Conservation (phyloP, 768 basidiomycete species). For the Kwoniella mangroviensis region DNA sequence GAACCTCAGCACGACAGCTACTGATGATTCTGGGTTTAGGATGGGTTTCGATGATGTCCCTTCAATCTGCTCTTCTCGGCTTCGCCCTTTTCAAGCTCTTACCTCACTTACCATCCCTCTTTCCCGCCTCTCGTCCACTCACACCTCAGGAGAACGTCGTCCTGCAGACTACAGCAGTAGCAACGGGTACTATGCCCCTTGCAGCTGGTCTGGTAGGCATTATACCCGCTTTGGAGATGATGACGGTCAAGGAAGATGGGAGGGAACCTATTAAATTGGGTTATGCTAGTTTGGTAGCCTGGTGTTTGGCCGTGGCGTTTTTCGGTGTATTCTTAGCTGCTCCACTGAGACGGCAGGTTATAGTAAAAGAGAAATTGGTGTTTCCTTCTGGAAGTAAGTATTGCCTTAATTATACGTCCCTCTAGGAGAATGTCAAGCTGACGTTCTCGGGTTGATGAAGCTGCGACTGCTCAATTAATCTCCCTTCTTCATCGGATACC, state of each 20-base stretch:
- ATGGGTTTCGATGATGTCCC: slow-evolving; percentile 71
- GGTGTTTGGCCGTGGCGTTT: slow-evolving; percentile 94
- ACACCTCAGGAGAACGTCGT: slow-evolving; percentile 93
- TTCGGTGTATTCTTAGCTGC: slow-evolving; percentile 98
- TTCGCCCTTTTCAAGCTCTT: slow-evolving; percentile 71
- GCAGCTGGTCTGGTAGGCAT: slow-evolving; percentile 80
- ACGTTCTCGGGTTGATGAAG: slow-evolving; percentile 17
- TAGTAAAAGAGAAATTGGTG: slow-evolving; percentile 88
- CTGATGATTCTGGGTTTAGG: slow-evolving; percentile 19
- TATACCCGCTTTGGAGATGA: slow-evolving; percentile 80
- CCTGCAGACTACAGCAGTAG: slow-evolving; percentile 92
- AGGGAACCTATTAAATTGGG: slow-evolving; percentile 73
- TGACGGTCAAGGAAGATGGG: slow-evolving; percentile 77
- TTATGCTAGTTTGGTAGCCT: slow-evolving; percentile 74
- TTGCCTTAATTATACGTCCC: background rate
- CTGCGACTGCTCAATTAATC: slow-evolving; percentile 93
- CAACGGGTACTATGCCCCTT: slow-evolving; percentile 70
- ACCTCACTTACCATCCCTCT: slow-evolving; percentile 59
- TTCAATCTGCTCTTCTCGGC: slow-evolving; percentile 91
- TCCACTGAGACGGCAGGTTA: slow-evolving; percentile 91
- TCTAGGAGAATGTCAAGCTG: background rate
- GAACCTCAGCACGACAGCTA: slow-evolving; percentile 82
- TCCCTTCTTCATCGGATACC: slow-evolving; percentile 75
- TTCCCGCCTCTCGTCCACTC: slow-evolving; percentile 62
- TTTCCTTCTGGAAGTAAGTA: slow-evolving; percentile 83